Base-by-base conservation (phyloP, 1,139 yeast genomes). In the Suhomyces bolitotheri region DNA sequence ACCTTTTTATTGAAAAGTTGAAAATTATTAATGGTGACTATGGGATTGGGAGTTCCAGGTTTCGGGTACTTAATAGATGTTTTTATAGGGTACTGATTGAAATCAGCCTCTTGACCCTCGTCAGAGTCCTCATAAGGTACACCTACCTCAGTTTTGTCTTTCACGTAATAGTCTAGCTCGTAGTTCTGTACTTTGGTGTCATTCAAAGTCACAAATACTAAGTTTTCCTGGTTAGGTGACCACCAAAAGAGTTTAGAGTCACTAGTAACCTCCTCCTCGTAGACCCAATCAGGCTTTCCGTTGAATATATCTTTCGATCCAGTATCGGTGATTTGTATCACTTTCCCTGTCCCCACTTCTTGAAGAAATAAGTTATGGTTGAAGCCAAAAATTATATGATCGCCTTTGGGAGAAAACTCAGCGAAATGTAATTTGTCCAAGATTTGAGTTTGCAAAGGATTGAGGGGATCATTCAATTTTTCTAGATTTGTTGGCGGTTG, bases 231-330 rank as follows among this genome's bases (percentile, higher is more conserved):
- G 48, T 82, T 78, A 0, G 85, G 83, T 10, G 92, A 73, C 96
- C 97, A 92, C 95, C 96, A 92, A 15, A 88, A 58, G 3, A 94
- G 78, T 27, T 64, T 64, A 46, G 83, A 87, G 5, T 70, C 64
- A 0, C 75, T 71, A 4, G 82, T 58, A 1, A 92, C 89, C 52
- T 94, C 98, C 51, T 94, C 98, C 56, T 92, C 98, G 54, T 92
- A 92, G 1, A 92, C 87, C 98, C 98, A 92, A 52, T 92, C 98
- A 0, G 97, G 84, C 43, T 79, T 82, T 0, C 96, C 99, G 53
- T 92, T 88, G 49, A 80, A 77, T n/a, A 87, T 66, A 29, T 73
- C 62, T 1, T 58, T 58, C 4, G 83, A 74, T 0, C 97, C 97
- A 50, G 80, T 89, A 2, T 51, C 40, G 0, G 97, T 88, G 9